Base-by-base conservation (phyloP, 176 grass and related monocot species). In the Cymbopogon citratus region DNA sequence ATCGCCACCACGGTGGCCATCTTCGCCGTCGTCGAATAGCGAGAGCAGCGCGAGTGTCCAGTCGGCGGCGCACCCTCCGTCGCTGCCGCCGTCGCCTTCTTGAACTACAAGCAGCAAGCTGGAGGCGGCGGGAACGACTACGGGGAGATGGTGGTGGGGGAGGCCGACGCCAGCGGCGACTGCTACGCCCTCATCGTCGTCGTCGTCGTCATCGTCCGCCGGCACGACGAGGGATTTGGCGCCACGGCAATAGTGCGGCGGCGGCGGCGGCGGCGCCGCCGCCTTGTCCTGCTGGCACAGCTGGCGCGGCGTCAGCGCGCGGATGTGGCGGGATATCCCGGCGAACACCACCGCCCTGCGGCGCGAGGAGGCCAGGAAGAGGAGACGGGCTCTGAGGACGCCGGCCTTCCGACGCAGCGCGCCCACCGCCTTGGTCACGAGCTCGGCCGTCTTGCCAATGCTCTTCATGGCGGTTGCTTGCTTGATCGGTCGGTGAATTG, bases 361-460 rank as follows among this genome's bases (percentile, higher is more conserved):
- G 46, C 81, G 88, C 36, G 88, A 76, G 21, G 94, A 84, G 59
- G 78, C 71, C 45, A 98, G 87, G 78, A 98, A 83, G 74, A 89
- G 85, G 33, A 98, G 72, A 46, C 95, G 83, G 3, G 88, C 90
- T 78, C 80, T 91, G 31, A 98, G 63, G 25, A 86, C 80, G 79
- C 61, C 69, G 45, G 92, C 83, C 84, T 90, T 95, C 48, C 82
- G 85, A 66, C 85, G 92, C 9, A 95, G 49, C 34, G 89, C 82
- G 36, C 79, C 65, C 61, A 75, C 76, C 72, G 91, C 87, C 65
- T 91, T 83, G 76, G 80, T 91, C 85, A 98, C 24, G 76, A 93
- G 77, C 46, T 79, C 84, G 57, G 88, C 73, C 25, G 77, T 85
- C 79, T 91, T 91, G 5, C 81, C 85, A 44, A 84, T 78, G 59